Evolutionary conservation across 1,284 basidiomycete species (phyloP), one percentile per base, ranked within the genome.

Genomic region (Xerocomus amazonicus): DNA sequence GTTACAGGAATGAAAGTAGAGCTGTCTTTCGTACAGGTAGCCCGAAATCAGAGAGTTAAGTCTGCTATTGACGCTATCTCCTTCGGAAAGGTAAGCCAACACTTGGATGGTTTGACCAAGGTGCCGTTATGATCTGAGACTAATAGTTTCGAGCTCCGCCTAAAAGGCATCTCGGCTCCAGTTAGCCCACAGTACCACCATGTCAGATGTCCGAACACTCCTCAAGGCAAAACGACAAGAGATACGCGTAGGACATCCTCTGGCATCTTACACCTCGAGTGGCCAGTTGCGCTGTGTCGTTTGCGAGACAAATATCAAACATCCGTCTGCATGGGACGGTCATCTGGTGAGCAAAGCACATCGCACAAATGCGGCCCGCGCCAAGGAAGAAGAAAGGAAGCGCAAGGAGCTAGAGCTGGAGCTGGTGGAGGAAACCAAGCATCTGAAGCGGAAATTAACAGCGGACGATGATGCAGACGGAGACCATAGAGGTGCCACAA

Each of bases 311-410:
- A 55, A 71, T 26, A 73, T 92, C 51, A 92, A 90, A 61, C 79
- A 87, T 58, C 77, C 86, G 4, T 79, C 83, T 17, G 82, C 85
- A n/a, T 92, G 89, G 90, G 82, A 89, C 51, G 87, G 88, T 13
- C 88, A 91, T 66, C 64, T 91, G n/a, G 87, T 84, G 9, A 88
- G 82, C 71, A 92, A 90, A 69, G 70, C 68, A 3, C 89, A 90
- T 64, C 81, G 84, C 43, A 81, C 74, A 33, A 83, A 78, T 58
- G 81, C 82, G 8, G 72, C 74, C 10, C 76, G 77, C 26, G 57
- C 81, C 40, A 77, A 72, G 52, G 79, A 82, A 56, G 76, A 81
- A 59, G 77, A 83, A 56, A 71, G 65, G 47, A 60, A 55, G 27
- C 68, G 66, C 51, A 72, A 70, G 60, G 66, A 67, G 56, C 56